Evolutionary conservation across 2,329 filamentous ascomycete genomes (phyloP).

Genomic region (Colletotrichum plurivorum): DNA sequence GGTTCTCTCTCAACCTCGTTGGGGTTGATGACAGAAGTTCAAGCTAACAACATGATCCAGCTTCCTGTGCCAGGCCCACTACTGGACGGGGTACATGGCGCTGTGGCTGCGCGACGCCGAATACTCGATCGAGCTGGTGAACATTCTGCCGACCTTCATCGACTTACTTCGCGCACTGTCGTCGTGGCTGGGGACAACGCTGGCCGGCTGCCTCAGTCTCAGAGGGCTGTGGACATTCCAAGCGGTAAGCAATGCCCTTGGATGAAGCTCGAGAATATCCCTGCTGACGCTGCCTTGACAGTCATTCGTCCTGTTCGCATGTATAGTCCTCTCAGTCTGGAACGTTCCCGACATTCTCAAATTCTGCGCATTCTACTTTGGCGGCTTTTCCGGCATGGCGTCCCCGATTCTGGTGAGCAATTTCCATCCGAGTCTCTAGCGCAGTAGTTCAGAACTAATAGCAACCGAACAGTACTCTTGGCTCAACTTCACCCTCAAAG

Average conservation of each 20-base stretch:
- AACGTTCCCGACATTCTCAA: constrained; percentile 48
- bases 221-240: constrained; percentile 48
- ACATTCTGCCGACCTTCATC: constrained; percentile 45
- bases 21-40: accelerated
- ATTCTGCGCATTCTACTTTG: constrained; percentile 50
- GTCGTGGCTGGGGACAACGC: constrained; percentile 48
- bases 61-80: constrained; percentile 43
- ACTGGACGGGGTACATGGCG: constrained; percentile 44
- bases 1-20: not conserved
- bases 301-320: constrained; percentile 45
- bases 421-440: not conserved
- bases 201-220: constrained; percentile 46
- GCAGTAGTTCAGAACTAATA: not conserved
- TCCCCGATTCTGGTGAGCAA: constrained; percentile 44
- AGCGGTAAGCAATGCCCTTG: constrained; percentile 8
- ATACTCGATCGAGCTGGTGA: constrained; percentile 38
- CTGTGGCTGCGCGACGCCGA: constrained; percentile 37
- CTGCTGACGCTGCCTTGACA: not conserved
- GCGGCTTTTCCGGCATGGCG: constrained; percentile 48
- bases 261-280: no score
- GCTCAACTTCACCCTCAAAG: constrained; percentile 49
- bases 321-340: constrained; percentile 48
- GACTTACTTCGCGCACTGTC: constrained; percentile 45
- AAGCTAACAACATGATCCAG: constrained; percentile 21
- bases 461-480: constrained; percentile 45